A percentile compares a stretch with the other conserved stretches of the same genome.
phyloP scores from a whole-genome alignment of 148 eudicot genomes.

The Amaranthus hypochondriacus region DNA sequence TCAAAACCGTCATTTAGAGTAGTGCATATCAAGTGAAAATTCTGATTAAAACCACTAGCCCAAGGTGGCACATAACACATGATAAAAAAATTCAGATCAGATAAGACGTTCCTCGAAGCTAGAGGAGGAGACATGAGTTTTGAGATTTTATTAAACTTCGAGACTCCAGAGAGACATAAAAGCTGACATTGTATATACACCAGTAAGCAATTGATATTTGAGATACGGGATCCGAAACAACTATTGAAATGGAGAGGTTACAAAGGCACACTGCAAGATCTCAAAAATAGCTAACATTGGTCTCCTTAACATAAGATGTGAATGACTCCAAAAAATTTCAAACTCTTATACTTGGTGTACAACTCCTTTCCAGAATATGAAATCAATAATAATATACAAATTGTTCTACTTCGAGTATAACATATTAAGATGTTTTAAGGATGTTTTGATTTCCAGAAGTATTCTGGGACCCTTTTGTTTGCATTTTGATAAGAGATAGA shows the following conservation, averaged over 20 bases:
- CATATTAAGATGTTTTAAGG: no score
- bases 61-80: background rate
- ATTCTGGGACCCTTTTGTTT: no score
- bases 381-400: no score
- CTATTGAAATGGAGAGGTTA: background rate
- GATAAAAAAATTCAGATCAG: no score
- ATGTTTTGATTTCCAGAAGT: no score
- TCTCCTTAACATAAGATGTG: background rate
- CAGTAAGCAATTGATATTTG: no score
- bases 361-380: no score
- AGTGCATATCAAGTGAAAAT: background rate
- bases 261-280: background rate
- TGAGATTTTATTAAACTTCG: background rate
- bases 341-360: no score
- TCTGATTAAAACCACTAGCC: background rate
- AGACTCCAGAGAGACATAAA: no score
- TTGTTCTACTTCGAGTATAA: no score
- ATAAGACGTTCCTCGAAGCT: background rate
- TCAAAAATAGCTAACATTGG: background rate
- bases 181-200: no score
- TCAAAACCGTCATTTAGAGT: background rate
- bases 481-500: no score
- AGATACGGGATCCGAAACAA: background rate
- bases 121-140: background rate
- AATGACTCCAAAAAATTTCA: background rate